Conservation (phyloP, 176 grass and related monocot genomes). For the Otatea glauca region DNA sequence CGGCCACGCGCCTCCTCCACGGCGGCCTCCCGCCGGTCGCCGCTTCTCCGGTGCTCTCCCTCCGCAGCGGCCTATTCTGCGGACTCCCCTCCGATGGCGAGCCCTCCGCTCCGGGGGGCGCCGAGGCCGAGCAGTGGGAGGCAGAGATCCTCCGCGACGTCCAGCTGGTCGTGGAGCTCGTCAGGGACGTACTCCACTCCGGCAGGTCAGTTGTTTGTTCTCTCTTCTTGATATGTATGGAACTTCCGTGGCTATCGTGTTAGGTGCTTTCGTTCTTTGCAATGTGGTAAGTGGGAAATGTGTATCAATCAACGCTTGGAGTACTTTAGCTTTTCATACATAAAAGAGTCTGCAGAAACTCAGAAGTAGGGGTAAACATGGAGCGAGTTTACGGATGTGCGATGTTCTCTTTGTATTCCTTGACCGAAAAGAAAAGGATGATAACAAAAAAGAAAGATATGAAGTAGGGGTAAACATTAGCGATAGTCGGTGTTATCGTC, state of each 20-base stretch:
- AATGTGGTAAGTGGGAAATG: not conserved
- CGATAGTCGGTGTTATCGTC: too few relatives aligned
- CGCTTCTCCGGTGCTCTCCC: not conserved
- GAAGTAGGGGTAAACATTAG: too few relatives aligned
- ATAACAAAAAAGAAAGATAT: too few relatives aligned
- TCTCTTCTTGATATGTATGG: not conserved
- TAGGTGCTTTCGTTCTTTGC: not conserved
- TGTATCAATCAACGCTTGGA: not conserved
- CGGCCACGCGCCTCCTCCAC: conserved; percentile 44
- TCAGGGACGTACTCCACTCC: conserved; percentile 44
- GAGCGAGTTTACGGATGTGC: not conserved
- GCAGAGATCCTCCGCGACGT: conserved; percentile 41
- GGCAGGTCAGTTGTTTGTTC: conserved; percentile 2
- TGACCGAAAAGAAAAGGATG: not conserved
- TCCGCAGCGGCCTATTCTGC: conserved; percentile 29
- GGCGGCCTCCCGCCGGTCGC: not conserved
- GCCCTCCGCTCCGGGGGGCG: not conserved
- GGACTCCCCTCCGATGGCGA: conserved; percentile 23
- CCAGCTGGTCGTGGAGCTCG: conserved; percentile 32
- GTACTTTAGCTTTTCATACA: not conserved
- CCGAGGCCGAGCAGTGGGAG: not conserved
- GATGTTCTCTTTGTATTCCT: not conserved
- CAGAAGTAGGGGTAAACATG: too few relatives aligned
- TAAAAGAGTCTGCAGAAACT: too few relatives aligned
- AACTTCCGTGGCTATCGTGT: too few relatives aligned